phyloP scores from a whole-genome alignment of 2,329 filamentous ascomycete species.

The Alternaria rosae region DNA sequence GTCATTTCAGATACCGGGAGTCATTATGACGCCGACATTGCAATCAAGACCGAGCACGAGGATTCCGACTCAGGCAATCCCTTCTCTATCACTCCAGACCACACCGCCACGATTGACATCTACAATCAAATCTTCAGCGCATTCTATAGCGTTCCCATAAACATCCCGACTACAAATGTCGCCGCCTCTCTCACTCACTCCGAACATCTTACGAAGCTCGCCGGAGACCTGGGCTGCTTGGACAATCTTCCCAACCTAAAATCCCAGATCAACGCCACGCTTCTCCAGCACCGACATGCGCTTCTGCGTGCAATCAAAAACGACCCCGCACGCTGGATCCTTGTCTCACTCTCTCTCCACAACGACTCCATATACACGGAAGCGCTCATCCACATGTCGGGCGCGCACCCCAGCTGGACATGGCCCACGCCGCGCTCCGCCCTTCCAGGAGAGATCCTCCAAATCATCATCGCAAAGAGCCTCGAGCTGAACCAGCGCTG shows the following conservation, averaged over 20 bases:
- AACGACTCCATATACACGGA: constrained; percentile 46
- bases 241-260: constrained; percentile 18
- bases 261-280: constrained; percentile 28
- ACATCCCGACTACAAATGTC: constrained; percentile 22
- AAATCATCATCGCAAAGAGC: constrained; percentile 24
- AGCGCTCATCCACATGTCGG: constrained; percentile 46
- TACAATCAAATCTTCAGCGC: constrained; percentile 35
- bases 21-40: not conserved
- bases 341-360: constrained; percentile 37
- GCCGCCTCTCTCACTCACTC: constrained; percentile 29
- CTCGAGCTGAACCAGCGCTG: constrained; percentile 20
- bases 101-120: not conserved
- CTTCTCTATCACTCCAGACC: not conserved
- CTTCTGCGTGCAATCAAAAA: constrained; percentile 40
- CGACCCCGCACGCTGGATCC: constrained; percentile 45
- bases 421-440: constrained; percentile 20
- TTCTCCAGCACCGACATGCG: constrained; percentile 33
- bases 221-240: constrained; percentile 29
- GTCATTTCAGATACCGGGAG: not conserved
- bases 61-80: not conserved
- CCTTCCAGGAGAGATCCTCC: constrained; percentile 13
- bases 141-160: constrained; percentile 33
- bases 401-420: constrained; percentile 35
- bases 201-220: constrained; percentile 38
- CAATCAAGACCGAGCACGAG: not conserved